Evolutionary conservation across 1,284 basidiomycete species (phyloP).

Genomic region (Heterobasidion parviporum): DNA sequence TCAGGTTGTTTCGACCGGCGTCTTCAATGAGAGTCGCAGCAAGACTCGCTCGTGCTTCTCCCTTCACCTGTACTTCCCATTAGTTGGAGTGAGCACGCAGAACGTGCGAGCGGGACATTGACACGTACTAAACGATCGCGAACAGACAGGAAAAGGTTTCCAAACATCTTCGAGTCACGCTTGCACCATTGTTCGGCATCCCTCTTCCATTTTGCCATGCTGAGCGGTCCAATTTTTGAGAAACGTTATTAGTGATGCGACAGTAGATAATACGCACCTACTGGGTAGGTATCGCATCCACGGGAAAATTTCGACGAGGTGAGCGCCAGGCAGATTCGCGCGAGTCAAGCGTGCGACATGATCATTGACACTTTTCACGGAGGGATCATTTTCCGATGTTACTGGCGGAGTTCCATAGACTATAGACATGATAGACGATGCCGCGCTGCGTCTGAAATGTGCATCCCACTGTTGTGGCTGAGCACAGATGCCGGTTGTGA

Average conservation of each 20-base stretch:
- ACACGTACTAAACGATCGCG: constrained; percentile 10
- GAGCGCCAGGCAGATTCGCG: neutral
- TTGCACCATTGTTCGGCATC: constrained; percentile 11
- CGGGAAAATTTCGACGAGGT: constrained; percentile 3
- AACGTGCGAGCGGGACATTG: neutral
- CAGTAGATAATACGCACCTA: neutral
- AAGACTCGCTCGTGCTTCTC: constrained; percentile 6
- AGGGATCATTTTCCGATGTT: neutral
- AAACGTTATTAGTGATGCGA: neutral
- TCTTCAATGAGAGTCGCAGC: constrained; percentile 2
- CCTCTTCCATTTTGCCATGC: constrained; percentile 19
- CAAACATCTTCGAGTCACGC: constrained; percentile 12
- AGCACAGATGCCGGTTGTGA: neutral
- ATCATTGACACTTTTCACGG: neutral
- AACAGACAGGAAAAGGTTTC: constrained; percentile 12
- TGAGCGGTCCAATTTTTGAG: neutral
- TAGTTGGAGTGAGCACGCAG: neutral
- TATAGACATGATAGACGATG: constrained; percentile 2
- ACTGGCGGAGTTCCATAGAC: neutral
- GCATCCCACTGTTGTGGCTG: neutral
- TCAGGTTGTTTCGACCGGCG: constrained; percentile 3
- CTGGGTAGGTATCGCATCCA: constrained; percentile 4
- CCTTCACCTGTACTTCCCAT: neutral
- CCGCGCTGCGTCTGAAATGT: constrained; percentile 1
- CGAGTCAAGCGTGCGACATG: neutral